A percentile compares a stretch with the other conserved stretches of the same genome.
These are phyloP conservation scores for Diaporthe citriasiana DNA, from an alignment of 2,329 filamentous ascomycete species.

Conservation along the genomic window DNA sequence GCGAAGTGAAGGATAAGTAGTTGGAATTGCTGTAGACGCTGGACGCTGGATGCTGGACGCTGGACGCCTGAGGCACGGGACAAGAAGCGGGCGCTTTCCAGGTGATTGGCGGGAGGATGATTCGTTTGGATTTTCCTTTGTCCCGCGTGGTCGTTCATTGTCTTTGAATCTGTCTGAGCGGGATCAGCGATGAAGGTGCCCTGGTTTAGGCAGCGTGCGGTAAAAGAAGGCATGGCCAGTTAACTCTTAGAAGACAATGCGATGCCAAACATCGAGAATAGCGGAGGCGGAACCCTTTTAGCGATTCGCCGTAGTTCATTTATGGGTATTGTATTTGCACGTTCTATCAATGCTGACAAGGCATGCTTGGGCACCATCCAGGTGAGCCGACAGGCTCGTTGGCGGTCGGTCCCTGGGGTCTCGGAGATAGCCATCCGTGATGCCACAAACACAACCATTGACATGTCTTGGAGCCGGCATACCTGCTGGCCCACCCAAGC, in stretches of 20 bases:
- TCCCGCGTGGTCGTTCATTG: background rate
- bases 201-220: background rate
- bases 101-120: background rate
- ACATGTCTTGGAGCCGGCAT: background rate
- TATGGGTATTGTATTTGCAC: conserved; percentile 21
- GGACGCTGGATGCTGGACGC: background rate
- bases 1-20: background rate
- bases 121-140: background rate
- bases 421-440: too few relatives aligned
- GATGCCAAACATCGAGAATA: too few relatives aligned
- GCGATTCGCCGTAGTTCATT: background rate
- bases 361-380: background rate
- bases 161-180: background rate
- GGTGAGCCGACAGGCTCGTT: background rate
- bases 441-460: background rate
- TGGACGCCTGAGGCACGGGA: conserved; percentile 1
- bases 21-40: background rate
- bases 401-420: too few relatives aligned
- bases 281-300: too few relatives aligned
- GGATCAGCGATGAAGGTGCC: background rate
- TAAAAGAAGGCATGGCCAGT: background rate
- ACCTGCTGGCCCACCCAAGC: too few relatives aligned
- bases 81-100: background rate
- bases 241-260: background rate
- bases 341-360: background rate